Evolutionary conservation across 768 basidiomycete species (phyloP).

Genomic region (Inosperma sp.): DNA sequence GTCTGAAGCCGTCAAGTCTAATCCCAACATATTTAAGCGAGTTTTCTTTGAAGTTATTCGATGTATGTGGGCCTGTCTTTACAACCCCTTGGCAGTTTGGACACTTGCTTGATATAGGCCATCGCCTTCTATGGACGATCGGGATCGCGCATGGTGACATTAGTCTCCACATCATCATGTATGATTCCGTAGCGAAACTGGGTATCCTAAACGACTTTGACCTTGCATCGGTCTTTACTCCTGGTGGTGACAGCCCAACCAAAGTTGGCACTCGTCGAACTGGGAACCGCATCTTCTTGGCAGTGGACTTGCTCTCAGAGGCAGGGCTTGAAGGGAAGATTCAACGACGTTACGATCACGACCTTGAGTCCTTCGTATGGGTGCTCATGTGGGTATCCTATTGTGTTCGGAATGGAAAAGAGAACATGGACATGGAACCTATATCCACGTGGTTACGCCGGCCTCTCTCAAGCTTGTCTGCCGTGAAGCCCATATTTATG

Average conservation of each 20-base stretch:
- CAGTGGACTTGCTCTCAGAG: not conserved
- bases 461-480: too few species aligned
- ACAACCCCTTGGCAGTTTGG: not conserved
- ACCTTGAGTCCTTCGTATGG: not conserved
- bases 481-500: too few species aligned
- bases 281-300: not conserved
- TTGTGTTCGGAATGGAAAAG: too few species aligned
- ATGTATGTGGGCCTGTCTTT: not conserved
- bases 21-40: not conserved
- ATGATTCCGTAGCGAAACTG: too few species aligned
- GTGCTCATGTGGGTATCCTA: not conserved
- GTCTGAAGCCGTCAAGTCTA: not conserved
- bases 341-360: not conserved
- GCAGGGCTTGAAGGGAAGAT: not conserved
- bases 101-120: constrained; percentile 16
- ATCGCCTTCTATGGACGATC: constrained; percentile 24
- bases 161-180: constrained; percentile 30
- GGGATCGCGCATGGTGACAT: constrained; percentile 29
- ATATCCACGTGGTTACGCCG: not conserved
- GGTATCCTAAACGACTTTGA: too few species aligned
- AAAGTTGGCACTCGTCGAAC: too few species aligned
- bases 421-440: too few species aligned
- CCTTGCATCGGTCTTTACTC: too few species aligned
- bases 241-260: too few species aligned
- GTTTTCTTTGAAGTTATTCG: not conserved